Evolutionary conservation across 495 filamentous ascomycete species (phyloP), one percentile per base, ranked within the genome.

Genomic region (Penicillium atrosanguineum): DNA sequence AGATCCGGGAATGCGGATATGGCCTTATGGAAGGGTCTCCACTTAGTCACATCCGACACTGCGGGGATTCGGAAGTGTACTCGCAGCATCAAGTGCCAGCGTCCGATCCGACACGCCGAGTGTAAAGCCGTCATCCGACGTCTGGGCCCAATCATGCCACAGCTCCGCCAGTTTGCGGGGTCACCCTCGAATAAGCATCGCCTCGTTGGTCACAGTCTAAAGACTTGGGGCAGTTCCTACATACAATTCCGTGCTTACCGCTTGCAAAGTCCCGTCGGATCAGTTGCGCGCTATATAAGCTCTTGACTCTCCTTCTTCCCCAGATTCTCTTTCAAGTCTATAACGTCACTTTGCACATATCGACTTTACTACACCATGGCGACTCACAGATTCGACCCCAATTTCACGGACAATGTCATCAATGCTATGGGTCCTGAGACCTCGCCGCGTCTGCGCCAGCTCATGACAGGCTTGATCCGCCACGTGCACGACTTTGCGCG

Each of bases 371-470:
- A 40, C 4, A 72, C 37, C 37, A 74, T 73, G 71, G 63, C 70
- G 38, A 58, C 61, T 34, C 69, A 70, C 54, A 60, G 70, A 46
- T 77, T 77, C 63, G 78, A 87, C 61, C 79, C 82, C 38, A 70
- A 76, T 44, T 86, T 90, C 77, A 89, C 85, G 34, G 76, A 85
- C 61, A 73, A 74, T 58, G 87, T 90, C 63, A 83, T 88, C 71
- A 78, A 83, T 52, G 79, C 87, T 26, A 91, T 83, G 45, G 87
- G 86, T 2, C 83, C 84, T 4, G 83, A 87, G 29, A 82, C 83
- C 43, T 67, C 75, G 31, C 84, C 82, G 28, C 79, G 87, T 19
- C 56, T 74, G 55, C 67, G 72, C 46, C 57, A 74, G 53, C 62
- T 79, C 20, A 71, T 78, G 69, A 50, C 67, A 11, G 62, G 69